phyloP scores from a whole-genome alignment of 163 green algal genomes.

The Picocystis sp. region DNA sequence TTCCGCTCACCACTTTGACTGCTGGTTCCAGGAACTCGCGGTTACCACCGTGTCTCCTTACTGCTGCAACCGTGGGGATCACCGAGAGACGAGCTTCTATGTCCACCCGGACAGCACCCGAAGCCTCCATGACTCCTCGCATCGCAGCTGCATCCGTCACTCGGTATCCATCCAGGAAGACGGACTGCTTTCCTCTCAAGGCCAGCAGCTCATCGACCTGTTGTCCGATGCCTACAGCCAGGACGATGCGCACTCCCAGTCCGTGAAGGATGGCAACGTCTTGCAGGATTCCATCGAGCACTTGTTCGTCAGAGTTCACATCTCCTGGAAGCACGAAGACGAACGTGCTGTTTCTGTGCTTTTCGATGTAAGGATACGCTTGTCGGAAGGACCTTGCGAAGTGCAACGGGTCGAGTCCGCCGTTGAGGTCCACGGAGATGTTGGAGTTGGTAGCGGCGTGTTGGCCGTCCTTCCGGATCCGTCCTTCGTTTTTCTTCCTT shows the following conservation, averaged over 20 bases:
- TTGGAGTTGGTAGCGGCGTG: no score
- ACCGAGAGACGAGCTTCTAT: conserved; percentile 68
- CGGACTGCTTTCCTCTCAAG: conserved; percentile 17
- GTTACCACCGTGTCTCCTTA: conserved; percentile 54
- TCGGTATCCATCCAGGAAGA: conserved; percentile 55
- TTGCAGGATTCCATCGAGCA: conserved; percentile 41
- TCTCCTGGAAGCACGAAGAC: conserved; percentile 76
- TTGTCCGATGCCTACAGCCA: conserved; percentile 58
- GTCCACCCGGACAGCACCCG: conserved; percentile 44
- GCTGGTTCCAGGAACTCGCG: conserved; percentile 26
- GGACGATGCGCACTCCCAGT: conserved; percentile 63
- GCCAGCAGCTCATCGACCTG: conserved; percentile 57
- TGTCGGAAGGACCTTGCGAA: conserved; percentile 80
- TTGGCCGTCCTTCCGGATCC: no score
- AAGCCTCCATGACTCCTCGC: conserved; percentile 56
- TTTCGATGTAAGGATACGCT: conserved; percentile 71
- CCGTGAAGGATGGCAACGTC: conserved; percentile 61
- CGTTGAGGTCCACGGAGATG: no score
- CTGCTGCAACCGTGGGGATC: conserved; percentile 59
- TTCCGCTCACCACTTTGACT: conserved; percentile 68
- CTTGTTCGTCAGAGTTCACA: conserved; percentile 26
- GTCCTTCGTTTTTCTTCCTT: no score
- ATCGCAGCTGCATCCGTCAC: conserved; percentile 55
- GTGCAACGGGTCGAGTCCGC: conserved; percentile 2
- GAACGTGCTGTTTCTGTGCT: conserved; percentile 64